These are phyloP conservation scores for Salix udensis DNA, from an alignment of 345 rosid genomes.

Conservation along the genomic window DNA sequence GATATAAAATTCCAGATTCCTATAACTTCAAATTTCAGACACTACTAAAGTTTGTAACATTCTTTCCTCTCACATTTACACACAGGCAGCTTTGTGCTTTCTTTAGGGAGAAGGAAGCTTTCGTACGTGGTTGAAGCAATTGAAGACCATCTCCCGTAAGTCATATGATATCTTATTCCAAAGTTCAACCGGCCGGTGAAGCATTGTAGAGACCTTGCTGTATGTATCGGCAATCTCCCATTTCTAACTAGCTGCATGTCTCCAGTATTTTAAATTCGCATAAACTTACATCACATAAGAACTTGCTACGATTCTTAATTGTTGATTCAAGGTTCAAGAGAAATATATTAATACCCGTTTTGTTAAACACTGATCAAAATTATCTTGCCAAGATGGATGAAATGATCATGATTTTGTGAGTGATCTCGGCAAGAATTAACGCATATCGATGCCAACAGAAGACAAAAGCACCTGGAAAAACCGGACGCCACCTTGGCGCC, in stretches of 20 bases:
- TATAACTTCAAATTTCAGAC: constrained; percentile 1
- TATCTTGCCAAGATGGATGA: not conserved
- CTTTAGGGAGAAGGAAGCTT: constrained; percentile 28
- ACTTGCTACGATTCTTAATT: not conserved
- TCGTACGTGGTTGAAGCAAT: constrained; percentile 13
- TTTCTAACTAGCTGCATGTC: not conserved
- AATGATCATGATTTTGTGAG: not conserved
- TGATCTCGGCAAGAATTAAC: not conserved
- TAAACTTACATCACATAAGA: not conserved
- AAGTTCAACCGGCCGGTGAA: not conserved
- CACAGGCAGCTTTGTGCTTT: constrained; percentile 4
- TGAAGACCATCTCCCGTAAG: constrained; percentile 10
- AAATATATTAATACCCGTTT: not conserved
- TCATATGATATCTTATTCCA: not conserved
- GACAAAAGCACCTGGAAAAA: too few relatives aligned
- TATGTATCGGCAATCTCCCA: constrained; percentile 5
- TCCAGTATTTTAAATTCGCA: not conserved
- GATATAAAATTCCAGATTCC: constrained; percentile 23
- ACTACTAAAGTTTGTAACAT: constrained; percentile 15
- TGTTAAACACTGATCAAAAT: not conserved
- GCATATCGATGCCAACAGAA: not conserved
- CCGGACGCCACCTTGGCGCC: not conserved
- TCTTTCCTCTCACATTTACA: not conserved
- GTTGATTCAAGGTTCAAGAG: not conserved
- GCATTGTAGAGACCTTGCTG: constrained; percentile 4